A percentile compares a stretch with the other conserved stretches of the same genome.
These are phyloP conservation scores for Selaginella tamariscina DNA, from an alignment of 75 land plant species.

Conservation along the genomic window DNA sequence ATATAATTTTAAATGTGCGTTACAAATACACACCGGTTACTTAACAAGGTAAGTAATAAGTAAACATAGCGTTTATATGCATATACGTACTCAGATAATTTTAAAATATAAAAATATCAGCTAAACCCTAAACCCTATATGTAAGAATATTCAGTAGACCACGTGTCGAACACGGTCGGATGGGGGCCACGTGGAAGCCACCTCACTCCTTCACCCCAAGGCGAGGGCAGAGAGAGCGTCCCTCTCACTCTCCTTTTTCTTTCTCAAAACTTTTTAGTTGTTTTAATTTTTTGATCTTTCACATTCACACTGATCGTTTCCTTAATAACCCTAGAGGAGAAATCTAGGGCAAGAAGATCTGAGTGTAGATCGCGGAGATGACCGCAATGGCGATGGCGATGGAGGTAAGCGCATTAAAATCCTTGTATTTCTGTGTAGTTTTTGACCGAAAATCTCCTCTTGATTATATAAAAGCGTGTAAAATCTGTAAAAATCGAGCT, in stretches of 20 bases:
- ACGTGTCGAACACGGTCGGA: not conserved
- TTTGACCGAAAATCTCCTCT: not conserved
- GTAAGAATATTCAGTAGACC: too few relatives aligned
- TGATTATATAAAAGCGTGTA: not conserved
- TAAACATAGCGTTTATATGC: too few relatives aligned
- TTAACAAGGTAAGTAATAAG: too few relatives aligned
- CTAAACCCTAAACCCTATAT: too few relatives aligned
- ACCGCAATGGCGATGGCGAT: constrained; percentile 2
- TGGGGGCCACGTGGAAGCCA: not conserved
- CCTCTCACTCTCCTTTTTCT: constrained; percentile 1
- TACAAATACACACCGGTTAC: too few relatives aligned
- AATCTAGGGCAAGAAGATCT: not conserved
- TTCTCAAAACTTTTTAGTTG: too few relatives aligned
- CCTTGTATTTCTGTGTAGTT: not conserved
- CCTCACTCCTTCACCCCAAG: not conserved
- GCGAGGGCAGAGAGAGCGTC: not conserved
- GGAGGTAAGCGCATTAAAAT: not conserved
- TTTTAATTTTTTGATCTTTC: not conserved
- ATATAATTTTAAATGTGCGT: too few relatives aligned
- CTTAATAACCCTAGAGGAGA: not conserved
- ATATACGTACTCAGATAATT: too few relatives aligned
- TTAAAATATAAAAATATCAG: too few relatives aligned
- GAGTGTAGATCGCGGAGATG: not conserved
- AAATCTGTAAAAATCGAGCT: not conserved
- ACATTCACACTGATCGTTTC: not conserved